Base-by-base conservation (phyloP, 2,329 filamentous ascomycete species). In the Penicillium sp. region DNA sequence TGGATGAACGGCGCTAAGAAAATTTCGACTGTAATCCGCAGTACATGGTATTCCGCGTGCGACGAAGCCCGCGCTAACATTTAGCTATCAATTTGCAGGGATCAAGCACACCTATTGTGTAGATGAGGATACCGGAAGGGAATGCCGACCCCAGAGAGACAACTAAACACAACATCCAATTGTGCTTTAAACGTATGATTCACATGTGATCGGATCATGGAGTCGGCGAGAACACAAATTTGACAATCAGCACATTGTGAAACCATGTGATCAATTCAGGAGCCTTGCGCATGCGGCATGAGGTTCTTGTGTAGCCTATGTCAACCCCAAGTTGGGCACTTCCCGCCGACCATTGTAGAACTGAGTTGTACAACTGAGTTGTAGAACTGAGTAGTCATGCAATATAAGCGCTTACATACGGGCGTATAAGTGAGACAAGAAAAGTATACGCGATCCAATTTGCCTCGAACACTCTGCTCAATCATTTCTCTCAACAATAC, bases 161-260 rank as follows among this genome's bases (percentile, higher is more conserved):
- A n/a, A n/a, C n/a, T n/a, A n/a, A n/a, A n/a, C n/a, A n/a, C n/a
- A n/a, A n/a, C n/a, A n/a, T n/a, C n/a, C n/a, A n/a, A n/a, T n/a
- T n/a, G n/a, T n/a, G n/a, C n/a, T n/a, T n/a, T n/a, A n/a, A 6
- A 38, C 43, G 31, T 46, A 46, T 33, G 35, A 46, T 40, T 46
- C 27, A 46, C 19, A 46, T 41, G 42, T 38, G 42, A 45, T 38
- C 13, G 27, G 22, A 22, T 38, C 33, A 38, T 36, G n/a, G 38
- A 42, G 25, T 31, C 18, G 25, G 31, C n/a, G 33, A 44, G 4
- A 33, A 39, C 39, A 43, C n/a, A 48, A 48, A 48, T 25, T 30
- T 48, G 46, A 33, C 46, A 43, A 49, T 37, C 40, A 42, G 30
- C 38, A 14, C 39, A 45, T 18, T 30, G 16, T 14, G 19, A 19